Base-by-base conservation (phyloP, 2,329 filamentous ascomycete species). In the Ceratocystis cacaofunesta region DNA sequence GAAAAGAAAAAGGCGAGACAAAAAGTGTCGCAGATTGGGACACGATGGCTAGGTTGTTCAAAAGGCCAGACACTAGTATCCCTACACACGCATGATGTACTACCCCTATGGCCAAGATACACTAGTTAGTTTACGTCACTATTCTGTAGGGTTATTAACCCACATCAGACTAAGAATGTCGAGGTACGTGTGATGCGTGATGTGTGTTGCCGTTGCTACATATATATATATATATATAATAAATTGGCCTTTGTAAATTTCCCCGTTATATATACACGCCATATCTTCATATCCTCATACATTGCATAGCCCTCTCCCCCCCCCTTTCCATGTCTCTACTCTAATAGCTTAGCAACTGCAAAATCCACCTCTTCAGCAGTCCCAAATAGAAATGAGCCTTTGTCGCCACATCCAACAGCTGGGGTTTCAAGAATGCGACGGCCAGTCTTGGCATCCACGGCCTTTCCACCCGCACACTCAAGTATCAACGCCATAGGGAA, bases 401-500 rank as follows among this genome's bases (percentile, higher is more conserved):
- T 76, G 69, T 83, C 81, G 62, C 81, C 79, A 30, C 78, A 78
- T 2, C 75, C 72, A 41, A 65, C 70, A 7, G 81, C 68, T 2
- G 69, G 65, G 58, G 66, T 72, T 0, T 74, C 75, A 41, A 84
- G 69, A 4, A 83, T 74, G 12, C 74, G 70, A 1, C 57, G 67
- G 0, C 79, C 79, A 17, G 75, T 72, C 0, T 66, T 71, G 0
- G 81, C 77, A 68, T 85, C 81, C 0, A 85, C 70, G 0, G 83
- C 84, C 62, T 70, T 72, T 0, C 84, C 84, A 0, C 83, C 83
- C 0, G 81, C 82, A 67, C 82, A 84, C 72, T 86, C 84, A 0
- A 86, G 69, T 1, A 86, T 72, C 30, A 86, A 72, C 0, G 83
- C 83, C n/a, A 86, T 72, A 1, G 84, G 84, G 60, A 77, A 78